These are phyloP conservation scores for Pleurotus giganteus DNA, from an alignment of 768 basidiomycete species.

Conservation along the genomic window DNA sequence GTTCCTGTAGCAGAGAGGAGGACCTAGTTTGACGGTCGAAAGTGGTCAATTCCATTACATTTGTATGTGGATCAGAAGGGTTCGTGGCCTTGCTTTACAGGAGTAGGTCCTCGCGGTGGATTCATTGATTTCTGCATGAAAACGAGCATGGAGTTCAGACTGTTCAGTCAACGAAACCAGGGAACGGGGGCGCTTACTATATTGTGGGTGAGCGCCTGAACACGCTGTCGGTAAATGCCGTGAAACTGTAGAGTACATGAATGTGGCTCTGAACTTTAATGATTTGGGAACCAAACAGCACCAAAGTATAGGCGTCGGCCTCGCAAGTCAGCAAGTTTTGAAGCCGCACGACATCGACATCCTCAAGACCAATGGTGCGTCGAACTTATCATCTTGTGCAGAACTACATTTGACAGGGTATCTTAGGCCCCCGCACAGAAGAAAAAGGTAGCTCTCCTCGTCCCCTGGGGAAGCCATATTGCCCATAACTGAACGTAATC, in stretches of 20 bases:
- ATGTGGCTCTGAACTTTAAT: slow-evolving; percentile 42
- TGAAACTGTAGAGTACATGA: slow-evolving; percentile 45
- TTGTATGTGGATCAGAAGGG: no score
- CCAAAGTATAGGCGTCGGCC: slow-evolving; percentile 33
- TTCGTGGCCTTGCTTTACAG: no score
- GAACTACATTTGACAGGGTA: background rate
- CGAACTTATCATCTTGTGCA: slow-evolving; percentile 10
- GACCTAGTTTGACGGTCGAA: no score
- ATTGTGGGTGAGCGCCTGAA: background rate
- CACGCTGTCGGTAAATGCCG: slow-evolving; percentile 30
- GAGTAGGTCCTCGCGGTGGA: no score
- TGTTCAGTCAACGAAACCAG: no score
- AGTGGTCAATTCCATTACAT: no score
- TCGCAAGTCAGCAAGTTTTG: slow-evolving; percentile 27
- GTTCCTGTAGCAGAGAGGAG: background rate
- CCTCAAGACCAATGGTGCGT: slow-evolving; percentile 68
- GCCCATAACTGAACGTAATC: background rate
- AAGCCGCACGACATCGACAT: slow-evolving; percentile 55
- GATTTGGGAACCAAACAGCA: slow-evolving; percentile 40
- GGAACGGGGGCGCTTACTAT: no score
- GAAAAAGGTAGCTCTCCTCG: slow-evolving; percentile 48
- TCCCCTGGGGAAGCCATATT: background rate
- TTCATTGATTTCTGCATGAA: no score
- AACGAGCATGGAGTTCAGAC: no score
- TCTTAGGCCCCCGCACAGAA: slow-evolving; percentile 48